These are phyloP conservation scores for Fusarium sp. DNA, from an alignment of 2,329 filamentous ascomycete genomes.

Conservation along the genomic window DNA sequence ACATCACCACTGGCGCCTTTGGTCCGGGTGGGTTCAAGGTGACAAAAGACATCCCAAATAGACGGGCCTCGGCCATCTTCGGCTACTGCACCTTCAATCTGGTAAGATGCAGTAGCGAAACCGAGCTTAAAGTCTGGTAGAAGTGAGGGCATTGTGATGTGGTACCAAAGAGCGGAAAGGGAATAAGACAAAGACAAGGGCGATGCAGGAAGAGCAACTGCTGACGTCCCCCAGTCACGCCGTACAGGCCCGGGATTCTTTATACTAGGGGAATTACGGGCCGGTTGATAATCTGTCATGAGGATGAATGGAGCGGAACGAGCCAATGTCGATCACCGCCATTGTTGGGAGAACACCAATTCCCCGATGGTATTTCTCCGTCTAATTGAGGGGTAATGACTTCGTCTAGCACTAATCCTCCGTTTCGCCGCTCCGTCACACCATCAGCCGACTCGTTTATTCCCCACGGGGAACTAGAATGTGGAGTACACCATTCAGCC, in stretches of 20 bases:
- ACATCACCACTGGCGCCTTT: conserved; percentile 60
- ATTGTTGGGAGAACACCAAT: not conserved
- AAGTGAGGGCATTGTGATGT: conserved; percentile 14
- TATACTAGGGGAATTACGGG: conserved; percentile 23
- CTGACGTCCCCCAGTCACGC: not conserved
- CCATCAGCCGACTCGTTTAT: conserved; percentile 5
- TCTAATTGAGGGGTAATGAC: not conserved
- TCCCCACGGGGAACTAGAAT: conserved; percentile 37
- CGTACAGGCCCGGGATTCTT: conserved; percentile 11
- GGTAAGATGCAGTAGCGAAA: conserved; percentile 57
- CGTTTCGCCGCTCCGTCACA: conserved; percentile 22
- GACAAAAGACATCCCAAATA: conserved; percentile 58
- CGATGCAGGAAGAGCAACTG: not conserved
- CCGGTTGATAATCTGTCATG: conserved; percentile 18
- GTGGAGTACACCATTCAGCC: conserved; percentile 6
- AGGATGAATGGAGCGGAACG: not conserved
- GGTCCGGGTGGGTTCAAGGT: conserved; percentile 55
- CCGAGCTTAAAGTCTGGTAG: conserved; percentile 53
- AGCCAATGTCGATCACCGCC: conserved; percentile 1
- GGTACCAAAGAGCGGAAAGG: not conserved
- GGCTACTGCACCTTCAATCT: conserved; percentile 58
- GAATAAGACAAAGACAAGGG: not conserved
- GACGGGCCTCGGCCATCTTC: conserved; percentile 56
- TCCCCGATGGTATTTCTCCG: conserved; percentile 14
- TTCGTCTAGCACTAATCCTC: conserved; percentile 15